A percentile compares a stretch with the other conserved stretches of the same genome.
Evolutionary conservation across 140 eudicot species (phyloP).

Genomic region (Oenanthe javanica): DNA sequence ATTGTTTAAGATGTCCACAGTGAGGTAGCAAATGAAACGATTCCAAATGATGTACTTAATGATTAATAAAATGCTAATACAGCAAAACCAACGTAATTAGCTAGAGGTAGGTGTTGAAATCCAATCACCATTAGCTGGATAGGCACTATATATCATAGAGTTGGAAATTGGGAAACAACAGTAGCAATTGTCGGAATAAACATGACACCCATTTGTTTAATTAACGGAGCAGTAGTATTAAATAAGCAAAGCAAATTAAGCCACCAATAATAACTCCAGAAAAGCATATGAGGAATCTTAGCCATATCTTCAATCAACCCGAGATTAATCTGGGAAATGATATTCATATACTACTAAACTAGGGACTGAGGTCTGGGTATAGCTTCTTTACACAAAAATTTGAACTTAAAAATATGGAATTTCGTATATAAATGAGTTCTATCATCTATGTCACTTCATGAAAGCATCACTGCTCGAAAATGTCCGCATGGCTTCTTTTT

Average conservation of each 20-base stretch:
- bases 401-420: no score
- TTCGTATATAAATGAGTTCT: neutral
- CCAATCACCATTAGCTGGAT: conserved; percentile 12
- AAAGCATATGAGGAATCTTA: conserved; percentile 3
- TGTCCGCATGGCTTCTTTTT: no score
- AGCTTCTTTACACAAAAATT: no score
- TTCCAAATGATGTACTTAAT: conserved; percentile 1
- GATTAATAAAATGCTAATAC: conserved; percentile 3
- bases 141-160: conserved; percentile 13
- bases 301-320: neutral
- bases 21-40: conserved; percentile 6
- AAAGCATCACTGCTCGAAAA: neutral
- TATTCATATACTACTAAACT: no score
- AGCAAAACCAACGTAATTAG: conserved; percentile 8
- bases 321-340: no score
- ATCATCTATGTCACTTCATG: neutral
- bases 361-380: no score
- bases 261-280: conserved; percentile 3
- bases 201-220: conserved; percentile 9
- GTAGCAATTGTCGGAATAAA: conserved; percentile 5
- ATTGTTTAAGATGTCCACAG: neutral
- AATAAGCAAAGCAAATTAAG: neutral
- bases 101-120: conserved; percentile 8
- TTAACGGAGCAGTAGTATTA: neutral
- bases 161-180: conserved; percentile 10